These are phyloP conservation scores for Suhomyces terraborum DNA, from an alignment of 1,139 yeast species.

Conservation along the genomic window DNA sequence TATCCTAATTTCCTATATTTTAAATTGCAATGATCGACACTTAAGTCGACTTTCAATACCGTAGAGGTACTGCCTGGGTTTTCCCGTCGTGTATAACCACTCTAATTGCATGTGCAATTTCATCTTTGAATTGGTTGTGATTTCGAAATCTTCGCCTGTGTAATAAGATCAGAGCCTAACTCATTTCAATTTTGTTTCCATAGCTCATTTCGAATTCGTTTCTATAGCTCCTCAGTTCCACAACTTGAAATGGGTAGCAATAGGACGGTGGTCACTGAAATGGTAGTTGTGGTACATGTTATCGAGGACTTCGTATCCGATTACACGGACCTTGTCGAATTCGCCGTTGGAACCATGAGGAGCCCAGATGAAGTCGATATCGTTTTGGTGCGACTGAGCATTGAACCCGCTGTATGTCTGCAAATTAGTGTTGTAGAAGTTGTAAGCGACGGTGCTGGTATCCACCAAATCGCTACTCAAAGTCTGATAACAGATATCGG, in stretches of 20 bases:
- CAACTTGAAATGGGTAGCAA: slow-evolving; percentile 30
- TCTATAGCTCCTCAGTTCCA: slow-evolving; percentile 2
- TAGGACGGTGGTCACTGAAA: slow-evolving; percentile 50
- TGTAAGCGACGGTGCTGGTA: slow-evolving; percentile 23
- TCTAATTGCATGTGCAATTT: no score
- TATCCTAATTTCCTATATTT: no score
- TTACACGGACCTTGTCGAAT: slow-evolving; percentile 15
- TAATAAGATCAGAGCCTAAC: no score
- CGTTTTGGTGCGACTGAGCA: slow-evolving; percentile 24
- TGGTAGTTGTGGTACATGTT: slow-evolving; percentile 27
- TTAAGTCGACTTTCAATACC: no score
- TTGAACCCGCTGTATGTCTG: slow-evolving; percentile 46
- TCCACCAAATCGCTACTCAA: slow-evolving; percentile 24
- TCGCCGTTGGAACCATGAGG: slow-evolving; percentile 19
- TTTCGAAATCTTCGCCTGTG: no score
- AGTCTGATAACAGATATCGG: slow-evolving; percentile 36
- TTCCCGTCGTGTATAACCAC: no score
- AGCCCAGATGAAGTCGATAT: slow-evolving; percentile 36
- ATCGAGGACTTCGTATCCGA: slow-evolving; percentile 41
- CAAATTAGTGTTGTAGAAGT: slow-evolving; percentile 28
- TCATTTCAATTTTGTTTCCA: no score
- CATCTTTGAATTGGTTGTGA: no score
- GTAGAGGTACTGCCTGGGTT: no score
- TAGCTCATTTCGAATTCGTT: no score
- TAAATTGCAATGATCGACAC: no score